Percentiles rank a stretch among this genome's conserved stretches.
Conservation (phyloP, 2,329 filamentous ascomycete genomes). For the Thermomyces lanuginosus region DNA sequence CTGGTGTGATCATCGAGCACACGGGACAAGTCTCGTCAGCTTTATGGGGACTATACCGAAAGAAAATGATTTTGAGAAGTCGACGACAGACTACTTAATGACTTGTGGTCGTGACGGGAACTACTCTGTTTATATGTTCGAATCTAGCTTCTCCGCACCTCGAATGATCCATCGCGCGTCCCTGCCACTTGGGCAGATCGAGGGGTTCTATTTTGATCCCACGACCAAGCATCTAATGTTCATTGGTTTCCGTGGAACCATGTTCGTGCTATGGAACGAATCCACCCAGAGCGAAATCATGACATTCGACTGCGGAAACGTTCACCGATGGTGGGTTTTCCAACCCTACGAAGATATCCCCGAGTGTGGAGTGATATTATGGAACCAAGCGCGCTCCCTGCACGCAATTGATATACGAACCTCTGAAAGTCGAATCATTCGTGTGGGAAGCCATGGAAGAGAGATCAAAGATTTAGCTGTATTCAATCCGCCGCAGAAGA, state of each 20-base stretch:
- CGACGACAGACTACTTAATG: constrained; percentile 33
- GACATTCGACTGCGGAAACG: constrained; percentile 65
- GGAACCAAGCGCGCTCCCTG: constrained; percentile 51
- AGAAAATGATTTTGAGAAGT: constrained; percentile 6
- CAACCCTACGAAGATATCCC: constrained; percentile 11
- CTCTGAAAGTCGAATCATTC: constrained; percentile 36
- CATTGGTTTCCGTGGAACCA: constrained; percentile 64
- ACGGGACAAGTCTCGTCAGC: constrained; percentile 51
- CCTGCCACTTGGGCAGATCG: constrained; percentile 58
- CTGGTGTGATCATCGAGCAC: constrained; percentile 18
- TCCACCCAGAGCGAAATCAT: constrained; percentile 52
- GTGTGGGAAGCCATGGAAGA: constrained; percentile 62
- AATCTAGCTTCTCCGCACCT: constrained; percentile 18
- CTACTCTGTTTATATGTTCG: constrained; percentile 46
- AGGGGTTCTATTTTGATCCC: constrained; percentile 48
- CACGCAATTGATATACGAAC: constrained; percentile 27
- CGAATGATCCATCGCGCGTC: constrained; percentile 49
- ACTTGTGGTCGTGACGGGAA: constrained; percentile 63
- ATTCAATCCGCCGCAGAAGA: constrained; percentile 13
- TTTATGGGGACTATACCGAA: constrained; percentile 33
- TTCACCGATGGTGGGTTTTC: constrained; percentile 61
- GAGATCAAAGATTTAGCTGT: constrained; percentile 57
- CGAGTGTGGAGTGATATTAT: constrained; percentile 39
- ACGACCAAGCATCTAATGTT: constrained; percentile 44
- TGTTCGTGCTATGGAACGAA: constrained; percentile 71